phyloP scores from a whole-genome alignment of 192 early-diverging fungal species.

The Podila horticola region DNA sequence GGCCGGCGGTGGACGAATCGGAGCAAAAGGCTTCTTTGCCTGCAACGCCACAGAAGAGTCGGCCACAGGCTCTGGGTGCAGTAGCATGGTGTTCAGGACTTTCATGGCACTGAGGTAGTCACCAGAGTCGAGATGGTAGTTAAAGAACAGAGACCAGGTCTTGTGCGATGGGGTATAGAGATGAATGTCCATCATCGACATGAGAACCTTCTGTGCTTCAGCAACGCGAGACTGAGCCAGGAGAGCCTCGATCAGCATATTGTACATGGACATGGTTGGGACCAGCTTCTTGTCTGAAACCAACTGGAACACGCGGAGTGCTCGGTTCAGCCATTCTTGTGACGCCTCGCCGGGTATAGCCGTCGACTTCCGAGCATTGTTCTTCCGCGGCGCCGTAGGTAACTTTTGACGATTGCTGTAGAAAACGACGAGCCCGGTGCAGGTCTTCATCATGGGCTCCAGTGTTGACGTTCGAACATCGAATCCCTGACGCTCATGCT shows the following conservation, averaged over 20 bases:
- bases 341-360: neutral
- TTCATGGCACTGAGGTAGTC: slow-evolving; percentile 17
- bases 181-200: slow-evolving; percentile 23
- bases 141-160: slow-evolving; percentile 38
- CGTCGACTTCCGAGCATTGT: neutral
- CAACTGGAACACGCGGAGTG: neutral
- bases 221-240: slow-evolving; percentile 11
- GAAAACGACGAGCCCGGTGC: neutral
- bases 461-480: slow-evolving; percentile 18
- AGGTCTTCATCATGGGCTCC: slow-evolving; percentile 34
- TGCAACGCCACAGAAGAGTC: neutral
- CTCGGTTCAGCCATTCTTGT: neutral
- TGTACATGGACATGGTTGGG: neutral
- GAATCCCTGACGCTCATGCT: slow-evolving; percentile 29
- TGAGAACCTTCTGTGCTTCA: slow-evolving; percentile 18
- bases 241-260: slow-evolving; percentile 25
- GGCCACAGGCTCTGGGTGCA: neutral
- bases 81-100: slow-evolving; percentile 30
- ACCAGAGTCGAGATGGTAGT: slow-evolving; percentile 17
- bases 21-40: neutral
- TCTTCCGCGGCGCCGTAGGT: neutral
- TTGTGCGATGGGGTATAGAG: slow-evolving; percentile 30
- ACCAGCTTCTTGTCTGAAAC: neutral
- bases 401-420: neutral
- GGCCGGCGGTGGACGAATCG: neutral